Conservation (phyloP, 148 eudicot species). For the Vaccinium corymbosum region DNA sequence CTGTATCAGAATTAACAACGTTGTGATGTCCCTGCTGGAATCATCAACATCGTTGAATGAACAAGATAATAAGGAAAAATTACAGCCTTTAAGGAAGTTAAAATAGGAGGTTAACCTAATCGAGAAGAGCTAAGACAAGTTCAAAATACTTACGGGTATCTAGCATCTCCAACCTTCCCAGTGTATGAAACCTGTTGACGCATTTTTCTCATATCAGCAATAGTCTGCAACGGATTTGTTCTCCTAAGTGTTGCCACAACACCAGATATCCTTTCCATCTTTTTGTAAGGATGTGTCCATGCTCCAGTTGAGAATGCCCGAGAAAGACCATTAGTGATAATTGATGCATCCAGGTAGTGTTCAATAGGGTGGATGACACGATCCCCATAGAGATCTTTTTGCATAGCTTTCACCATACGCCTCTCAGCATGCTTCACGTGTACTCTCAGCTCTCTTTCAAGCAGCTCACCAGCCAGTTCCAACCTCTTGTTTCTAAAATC, state of each 20-base stretch:
- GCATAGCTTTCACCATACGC: conserved; percentile 88
- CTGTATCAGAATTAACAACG: not conserved
- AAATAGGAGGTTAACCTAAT: not conserved
- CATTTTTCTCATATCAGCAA: conserved; percentile 81
- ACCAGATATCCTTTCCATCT: conserved; percentile 65
- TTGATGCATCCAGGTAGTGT: conserved; percentile 80
- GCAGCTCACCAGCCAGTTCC: conserved; percentile 76
- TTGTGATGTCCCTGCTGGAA: not conserved
- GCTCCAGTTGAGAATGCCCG: conserved; percentile 89
- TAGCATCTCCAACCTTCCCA: conserved; percentile 90
- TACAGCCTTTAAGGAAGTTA: not conserved
- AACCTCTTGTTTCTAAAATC: conserved; percentile 89
- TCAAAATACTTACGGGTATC: conserved; percentile 91
- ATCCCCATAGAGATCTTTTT: conserved; percentile 83
- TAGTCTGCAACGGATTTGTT: conserved; percentile 80
- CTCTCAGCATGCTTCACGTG: conserved; percentile 88
- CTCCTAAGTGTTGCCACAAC: conserved; percentile 84
- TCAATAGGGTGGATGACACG: conserved; percentile 50
- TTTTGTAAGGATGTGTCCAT: conserved; percentile 83
- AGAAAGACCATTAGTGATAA: conserved; percentile 81
- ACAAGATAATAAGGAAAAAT: not conserved
- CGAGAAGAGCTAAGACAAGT: not conserved
- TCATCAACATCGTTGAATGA: not conserved
- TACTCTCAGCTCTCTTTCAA: conserved; percentile 73
- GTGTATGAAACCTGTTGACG: conserved; percentile 87